These are phyloP conservation scores for Penicillium cataractarum DNA, from an alignment of 495 filamentous ascomycete genomes.

Conservation along the genomic window DNA sequence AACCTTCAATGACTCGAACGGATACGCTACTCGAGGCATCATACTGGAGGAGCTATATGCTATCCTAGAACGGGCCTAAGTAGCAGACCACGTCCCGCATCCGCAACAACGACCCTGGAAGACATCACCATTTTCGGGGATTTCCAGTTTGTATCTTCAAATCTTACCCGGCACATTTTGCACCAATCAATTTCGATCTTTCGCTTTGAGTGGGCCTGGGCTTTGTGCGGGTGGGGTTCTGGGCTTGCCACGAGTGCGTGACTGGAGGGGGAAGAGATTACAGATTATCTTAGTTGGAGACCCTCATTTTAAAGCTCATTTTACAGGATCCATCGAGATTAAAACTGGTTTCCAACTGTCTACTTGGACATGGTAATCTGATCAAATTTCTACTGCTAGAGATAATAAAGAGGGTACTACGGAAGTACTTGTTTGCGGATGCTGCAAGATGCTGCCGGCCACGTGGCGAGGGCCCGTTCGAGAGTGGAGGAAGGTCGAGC, in stretches of 20 bases:
- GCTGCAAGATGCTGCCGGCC: not conserved
- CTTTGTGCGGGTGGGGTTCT: not conserved
- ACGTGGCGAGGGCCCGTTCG: not conserved
- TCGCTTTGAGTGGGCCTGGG: not conserved
- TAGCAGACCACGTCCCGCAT: too few species aligned
- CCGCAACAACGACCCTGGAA: not conserved
- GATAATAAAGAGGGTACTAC: too few species aligned
- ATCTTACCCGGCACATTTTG: not conserved
- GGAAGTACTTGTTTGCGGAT: constrained; percentile 3
- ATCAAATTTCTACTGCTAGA: too few species aligned
- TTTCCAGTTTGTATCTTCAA: not conserved
- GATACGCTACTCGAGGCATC: not conserved
- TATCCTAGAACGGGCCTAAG: too few species aligned
- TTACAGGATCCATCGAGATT: not conserved
- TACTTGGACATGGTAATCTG: too few species aligned
- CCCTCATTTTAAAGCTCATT: not conserved
- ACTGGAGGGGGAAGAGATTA: not conserved
- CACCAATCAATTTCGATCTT: not conserved
- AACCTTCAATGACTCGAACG: not conserved
- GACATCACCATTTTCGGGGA: not conserved
- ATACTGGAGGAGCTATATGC: too few species aligned
- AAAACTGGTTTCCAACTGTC: too few species aligned
- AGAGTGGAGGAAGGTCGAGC: too few species aligned
- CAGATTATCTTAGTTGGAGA: constrained; percentile 2
- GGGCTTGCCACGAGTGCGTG: not conserved